phyloP scores from a whole-genome alignment of 1,284 basidiomycete genomes.

The Cryptococcus amylolentus region DNA sequence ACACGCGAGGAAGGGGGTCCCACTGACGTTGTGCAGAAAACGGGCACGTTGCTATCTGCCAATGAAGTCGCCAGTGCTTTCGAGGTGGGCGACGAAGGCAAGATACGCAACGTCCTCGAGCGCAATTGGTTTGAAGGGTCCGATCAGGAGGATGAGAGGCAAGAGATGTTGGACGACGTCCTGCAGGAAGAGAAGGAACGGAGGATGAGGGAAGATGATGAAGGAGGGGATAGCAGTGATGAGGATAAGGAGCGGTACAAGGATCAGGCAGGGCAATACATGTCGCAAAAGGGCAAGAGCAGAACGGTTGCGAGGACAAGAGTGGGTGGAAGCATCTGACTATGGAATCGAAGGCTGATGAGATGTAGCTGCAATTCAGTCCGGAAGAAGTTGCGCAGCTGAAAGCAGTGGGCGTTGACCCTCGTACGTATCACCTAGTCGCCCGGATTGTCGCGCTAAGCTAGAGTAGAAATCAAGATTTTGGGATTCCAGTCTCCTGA shows the following conservation, averaged over 20 bases:
- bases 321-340: constrained; percentile 39
- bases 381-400: constrained; percentile 78
- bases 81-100: constrained; percentile 44
- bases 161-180: constrained; percentile 27
- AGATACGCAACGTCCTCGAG: constrained; percentile 40
- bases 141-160: constrained; percentile 22
- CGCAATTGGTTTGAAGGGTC: constrained; percentile 43
- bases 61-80: constrained; percentile 44
- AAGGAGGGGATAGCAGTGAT: constrained; percentile 10
- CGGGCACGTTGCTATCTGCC: constrained; percentile 39
- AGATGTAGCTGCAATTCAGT: constrained; percentile 69
- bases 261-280: constrained; percentile 2
- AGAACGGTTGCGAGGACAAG: constrained; percentile 41
- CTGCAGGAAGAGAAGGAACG: constrained; percentile 24
- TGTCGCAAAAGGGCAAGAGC: constrained; percentile 4
- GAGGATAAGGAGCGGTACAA: constrained; percentile 52
- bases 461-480: constrained; percentile 62
- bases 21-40: constrained; percentile 27
- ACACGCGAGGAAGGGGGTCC: not conserved
- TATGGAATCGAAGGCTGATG: not conserved
- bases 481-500: constrained; percentile 83
- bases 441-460: not conserved
- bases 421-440: constrained; percentile 55
- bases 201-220: constrained; percentile 15
- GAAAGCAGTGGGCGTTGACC: constrained; percentile 70